Base-by-base conservation (phyloP, 192 early-diverging fungal species). In the Coemansia sp. region DNA sequence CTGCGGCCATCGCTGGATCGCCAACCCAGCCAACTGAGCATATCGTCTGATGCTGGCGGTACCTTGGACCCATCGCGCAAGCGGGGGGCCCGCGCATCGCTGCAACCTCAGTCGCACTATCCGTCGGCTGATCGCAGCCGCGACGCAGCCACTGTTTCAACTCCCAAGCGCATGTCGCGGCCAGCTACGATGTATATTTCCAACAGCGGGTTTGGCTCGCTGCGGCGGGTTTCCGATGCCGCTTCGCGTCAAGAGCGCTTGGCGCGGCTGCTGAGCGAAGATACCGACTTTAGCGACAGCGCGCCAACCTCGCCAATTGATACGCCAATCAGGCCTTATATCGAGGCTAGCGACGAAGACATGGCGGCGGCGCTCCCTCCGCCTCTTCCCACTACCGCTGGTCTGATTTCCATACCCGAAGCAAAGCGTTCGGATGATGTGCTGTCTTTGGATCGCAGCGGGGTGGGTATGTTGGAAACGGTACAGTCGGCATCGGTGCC, bases 171-270 rank as follows among this genome's bases (percentile, higher is more conserved):
- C 19, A 14, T 48, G 12, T 19, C 44, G 26, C 67, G 73, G 2
- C 73, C 73, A 43, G 62, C 62, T 6, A 62, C 73, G n/a, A 69
- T 76, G 62, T 70, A 55, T 38, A 44, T 62, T 21, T 51, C 62
- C 9, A 49, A 46, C 21, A 46, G 58, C 20, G 54, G 36, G 4
- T 44, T 60, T 22, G 22, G 38, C 22, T 50, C 50, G 50, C 38
- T 55, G 8, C 55, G 66, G 12, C 58, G 58, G 6, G 62, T 49
- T 9, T 65, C 73, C 2, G 67, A 69, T 25, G 46, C 62, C 7
- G 41, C 40, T 6, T 55, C 63, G 58, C 66, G 72, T 1, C 72
- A 75, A 20, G 72, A 76, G 43, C 65, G 50, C 45, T 62, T 76
- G 17, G 73, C 73, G 14, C 43, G 38, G 2, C 28, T 76, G 36